Base-by-base conservation (phyloP, 2,329 filamentous ascomycete genomes). In the Diaporthe sp. region DNA sequence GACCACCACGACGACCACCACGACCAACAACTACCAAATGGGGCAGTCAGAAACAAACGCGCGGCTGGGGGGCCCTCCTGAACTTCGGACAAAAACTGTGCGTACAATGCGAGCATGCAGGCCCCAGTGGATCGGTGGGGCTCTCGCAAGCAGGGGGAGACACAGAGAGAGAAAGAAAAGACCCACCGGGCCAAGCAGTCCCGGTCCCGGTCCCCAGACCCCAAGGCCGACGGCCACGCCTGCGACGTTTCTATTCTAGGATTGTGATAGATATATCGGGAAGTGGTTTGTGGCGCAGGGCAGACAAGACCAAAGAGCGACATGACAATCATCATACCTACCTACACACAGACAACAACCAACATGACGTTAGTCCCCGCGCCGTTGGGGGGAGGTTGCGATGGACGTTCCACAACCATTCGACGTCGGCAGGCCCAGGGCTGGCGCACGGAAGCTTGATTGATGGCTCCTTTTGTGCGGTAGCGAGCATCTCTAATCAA, bases 401-500 rank as follows among this genome's bases (percentile, higher is more conserved):
- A 49, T 49, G 22, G 28, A 12, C 61, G 19, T 49, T n/a, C 22
- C 61, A 65, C 25, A 34, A 65, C 25, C 25, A n/a, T 31, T 12
- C 42, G 61, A 46, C 31, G 42, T 22, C 31, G 59, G 59, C 34
- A 42, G 22, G 13, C 7, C 34, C 31, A 39, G 57, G 46, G 46
- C 46, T 10, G 19, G 46, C 8, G 46, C 17, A 49, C 46, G 46
- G 46, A 22, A 49, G 10, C 22, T n/a, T 10, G 51, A 9, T 22
- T 28, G 55, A 34, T 12, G 7, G 17, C 9, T 5, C 3, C 4
- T 10, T 17, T 42, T 28, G 13, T 44, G 28, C 28, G 65, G 65
- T 68, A 68, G 65, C 65, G 46, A 68, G 46, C 15, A 39, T 68
- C 46, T 53, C 46, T 53, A 53, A 68, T 53, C 65, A 68, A 68